Percentiles rank a stretch among this genome's conserved stretches.
These are phyloP conservation scores for Thyridium curvatum DNA, from an alignment of 2,329 filamentous ascomycete species.

Conservation along the genomic window DNA sequence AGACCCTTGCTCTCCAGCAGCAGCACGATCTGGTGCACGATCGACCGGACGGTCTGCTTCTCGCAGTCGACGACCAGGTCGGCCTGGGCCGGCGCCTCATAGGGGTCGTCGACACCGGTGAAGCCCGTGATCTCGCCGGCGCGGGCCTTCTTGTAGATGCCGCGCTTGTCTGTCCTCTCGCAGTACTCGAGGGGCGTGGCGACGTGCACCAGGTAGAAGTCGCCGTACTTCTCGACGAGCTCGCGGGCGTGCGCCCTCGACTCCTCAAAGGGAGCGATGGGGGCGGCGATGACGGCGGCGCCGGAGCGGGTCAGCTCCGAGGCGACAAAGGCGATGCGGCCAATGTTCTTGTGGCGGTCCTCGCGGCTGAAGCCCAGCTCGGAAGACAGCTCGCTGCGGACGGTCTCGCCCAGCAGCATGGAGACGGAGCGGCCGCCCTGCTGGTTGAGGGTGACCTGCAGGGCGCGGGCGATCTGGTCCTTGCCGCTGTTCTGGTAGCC, in stretches of 20 bases:
- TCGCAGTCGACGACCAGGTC: conserved; percentile 79
- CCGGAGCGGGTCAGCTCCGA: conserved; percentile 90
- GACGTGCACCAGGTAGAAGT: conserved; percentile 94
- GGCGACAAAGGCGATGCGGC: conserved; percentile 92
- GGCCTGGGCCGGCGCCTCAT: conserved; percentile 76
- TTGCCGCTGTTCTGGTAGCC: conserved; percentile 97
- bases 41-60: conserved; percentile 83
- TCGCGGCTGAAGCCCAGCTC: conserved; percentile 93
- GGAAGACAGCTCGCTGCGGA: conserved; percentile 85
- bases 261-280: conserved; percentile 87
- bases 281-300: conserved; percentile 90
- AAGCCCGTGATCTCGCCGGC: conserved; percentile 94
- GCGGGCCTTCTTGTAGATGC: conserved; percentile 79
- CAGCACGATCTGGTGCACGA: conserved; percentile 94
- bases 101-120: conserved; percentile 96
- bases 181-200: conserved; percentile 86
- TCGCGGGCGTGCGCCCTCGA: conserved; percentile 74
- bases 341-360: conserved; percentile 92
- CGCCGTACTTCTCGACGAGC: conserved; percentile 78
- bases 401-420: conserved; percentile 90
- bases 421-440: conserved; percentile 93
- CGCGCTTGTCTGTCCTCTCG: conserved; percentile 91
- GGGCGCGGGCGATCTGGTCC: conserved; percentile 88
- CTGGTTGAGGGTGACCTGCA: conserved; percentile 97
- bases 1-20: conserved; percentile 85